Percentiles rank a stretch among this genome's conserved stretches.
phyloP scores from a whole-genome alignment of 2,329 filamentous ascomycete genomes.

The Fusarium poae region DNA sequence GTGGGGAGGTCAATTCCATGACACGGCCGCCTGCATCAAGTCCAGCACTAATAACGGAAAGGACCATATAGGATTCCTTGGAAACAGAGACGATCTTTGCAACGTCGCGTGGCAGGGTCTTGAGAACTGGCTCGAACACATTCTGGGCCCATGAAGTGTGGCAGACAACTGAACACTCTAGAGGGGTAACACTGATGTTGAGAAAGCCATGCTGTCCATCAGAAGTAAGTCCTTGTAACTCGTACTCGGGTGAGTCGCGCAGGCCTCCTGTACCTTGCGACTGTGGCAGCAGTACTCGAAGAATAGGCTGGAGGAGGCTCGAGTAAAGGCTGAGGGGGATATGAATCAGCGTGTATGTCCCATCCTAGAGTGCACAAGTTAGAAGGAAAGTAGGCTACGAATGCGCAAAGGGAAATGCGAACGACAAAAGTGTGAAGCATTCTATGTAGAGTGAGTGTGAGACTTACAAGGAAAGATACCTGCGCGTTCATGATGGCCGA shows the following conservation, averaged over 20 bases:
- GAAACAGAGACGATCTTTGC: constrained; percentile 77
- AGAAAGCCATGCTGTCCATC: constrained; percentile 81
- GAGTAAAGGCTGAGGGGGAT: constrained; percentile 85
- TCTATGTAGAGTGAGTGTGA: constrained; percentile 1
- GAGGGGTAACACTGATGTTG: constrained; percentile 91
- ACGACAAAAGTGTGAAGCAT: neutral
- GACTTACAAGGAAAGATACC: constrained; percentile 69
- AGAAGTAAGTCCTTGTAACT: constrained; percentile 61
- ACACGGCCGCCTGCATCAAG: constrained; percentile 93
- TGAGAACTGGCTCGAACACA: constrained; percentile 80
- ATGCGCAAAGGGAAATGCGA: neutral
- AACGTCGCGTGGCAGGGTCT: constrained; percentile 68
- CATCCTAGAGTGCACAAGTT: constrained; percentile 73
- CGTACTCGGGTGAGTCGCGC: constrained; percentile 53
- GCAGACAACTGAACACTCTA: constrained; percentile 94
- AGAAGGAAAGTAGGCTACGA: constrained; percentile 46
- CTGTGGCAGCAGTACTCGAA: constrained; percentile 84
- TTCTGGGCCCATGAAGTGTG: constrained; percentile 78
- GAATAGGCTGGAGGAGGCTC: constrained; percentile 84
- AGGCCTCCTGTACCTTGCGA: constrained; percentile 58
- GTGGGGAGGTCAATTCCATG: constrained; percentile 88
- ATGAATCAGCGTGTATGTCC: constrained; percentile 88
- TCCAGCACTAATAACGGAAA: constrained; percentile 90
- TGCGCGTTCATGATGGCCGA: constrained; percentile 65
- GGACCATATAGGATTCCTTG: constrained; percentile 85